Evolutionary conservation across 1,139 yeast species (phyloP), one percentile per base, ranked within the genome.

Genomic region (Pichia sp.): DNA sequence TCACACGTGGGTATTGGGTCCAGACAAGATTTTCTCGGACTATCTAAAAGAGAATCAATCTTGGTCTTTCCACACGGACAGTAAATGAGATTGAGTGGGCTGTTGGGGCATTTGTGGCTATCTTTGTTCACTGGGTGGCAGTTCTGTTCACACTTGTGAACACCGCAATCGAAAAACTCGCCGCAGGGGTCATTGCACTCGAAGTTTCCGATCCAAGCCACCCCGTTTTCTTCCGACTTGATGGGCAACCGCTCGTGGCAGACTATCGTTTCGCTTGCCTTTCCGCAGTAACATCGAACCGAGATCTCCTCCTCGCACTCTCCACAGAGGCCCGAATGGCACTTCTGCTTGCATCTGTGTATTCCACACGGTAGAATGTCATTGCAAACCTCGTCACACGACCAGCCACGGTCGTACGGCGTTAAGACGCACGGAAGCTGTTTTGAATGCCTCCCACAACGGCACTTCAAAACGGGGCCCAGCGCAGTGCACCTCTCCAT

Each of bases 241-340:
- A 73, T 67, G 4, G 78, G 72, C 8, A 59, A 61, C 52, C 76
- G 72, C n/a, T 80, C 79, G 57, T 71, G 68, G 64, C 95, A 88
- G 51, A 69, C 67, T 1, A 85, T 69, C 5, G 68, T 61, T 32
- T 76, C 65, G 4, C 65, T 63, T 4, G 77, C 72, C 47, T 78
- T 75, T 0, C 97, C 96, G 73, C 97, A 90, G 66, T 87, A 90
- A 67, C 97, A 90, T 26, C 64, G 69, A 1, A 79, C 77, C 3
- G 80, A 67, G 5, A 66, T 50, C 8, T 64, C 62, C 54, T 73
- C 75, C 8, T 72, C 69, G 68, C 97, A 90, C 8, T 76, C 74
- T 0, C 96, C 96, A 73, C 97, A 90, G 34, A 87, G 74, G 0
- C 96, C 97, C 23, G 74, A 68, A 69, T 90, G 97, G 63, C 95